Conservation (phyloP, 106 monocot genomes). For the Dioscorea alata region DNA sequence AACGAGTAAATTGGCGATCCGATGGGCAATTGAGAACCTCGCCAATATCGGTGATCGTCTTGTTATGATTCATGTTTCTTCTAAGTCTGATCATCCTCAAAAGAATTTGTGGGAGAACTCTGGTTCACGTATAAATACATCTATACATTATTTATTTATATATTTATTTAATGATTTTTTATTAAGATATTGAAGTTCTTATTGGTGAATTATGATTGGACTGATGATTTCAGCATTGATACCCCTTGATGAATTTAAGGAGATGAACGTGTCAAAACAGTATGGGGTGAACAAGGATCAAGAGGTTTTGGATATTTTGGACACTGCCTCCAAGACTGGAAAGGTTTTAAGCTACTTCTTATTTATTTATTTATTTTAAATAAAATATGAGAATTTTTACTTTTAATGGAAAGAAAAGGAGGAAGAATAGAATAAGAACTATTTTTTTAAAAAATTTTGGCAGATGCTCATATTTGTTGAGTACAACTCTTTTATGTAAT, state of each 20-base stretch:
- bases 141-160: neutral
- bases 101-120: slow-evolving; percentile 19
- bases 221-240: slow-evolving; percentile 15
- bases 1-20: slow-evolving; percentile 16
- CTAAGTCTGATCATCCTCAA: slow-evolving; percentile 11
- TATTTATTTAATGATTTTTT: neutral
- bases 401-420: neutral
- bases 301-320: slow-evolving; percentile 21
- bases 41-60: slow-evolving; percentile 12
- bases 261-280: slow-evolving; percentile 4
- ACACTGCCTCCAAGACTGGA: slow-evolving; percentile 3
- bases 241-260: slow-evolving; percentile 22
- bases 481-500: neutral
- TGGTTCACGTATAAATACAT: slow-evolving; percentile 14
- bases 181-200: neutral
- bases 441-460: too few species aligned
- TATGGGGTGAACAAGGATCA: slow-evolving; percentile 15
- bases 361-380: neutral
- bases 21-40: slow-evolving; percentile 20
- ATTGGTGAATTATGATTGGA: neutral
- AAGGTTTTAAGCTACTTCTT: slow-evolving; percentile 1
- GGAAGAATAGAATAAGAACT: too few species aligned
- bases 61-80: slow-evolving; percentile 18
- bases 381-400: too few species aligned
- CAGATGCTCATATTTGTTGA: too few species aligned